Percentiles rank a stretch among this genome's conserved stretches.
These are phyloP conservation scores for Colletotrichum graminicola DNA, from an alignment of 2,329 filamentous ascomycete species.

Conservation along the genomic window DNA sequence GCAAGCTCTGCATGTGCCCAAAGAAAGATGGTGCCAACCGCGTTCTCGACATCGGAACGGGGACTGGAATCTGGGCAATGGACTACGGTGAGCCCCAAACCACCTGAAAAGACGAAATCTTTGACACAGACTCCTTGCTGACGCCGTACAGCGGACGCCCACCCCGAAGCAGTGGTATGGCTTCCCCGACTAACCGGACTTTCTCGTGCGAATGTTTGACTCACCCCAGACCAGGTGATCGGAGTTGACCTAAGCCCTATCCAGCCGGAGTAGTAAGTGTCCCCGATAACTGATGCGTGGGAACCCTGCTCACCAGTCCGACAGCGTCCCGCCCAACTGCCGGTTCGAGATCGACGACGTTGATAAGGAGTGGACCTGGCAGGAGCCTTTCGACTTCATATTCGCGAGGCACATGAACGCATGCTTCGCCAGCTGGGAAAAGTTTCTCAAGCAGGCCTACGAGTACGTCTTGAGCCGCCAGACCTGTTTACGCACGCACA, in stretches of 20 bases:
- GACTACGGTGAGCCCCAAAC: slow-evolving; percentile 34
- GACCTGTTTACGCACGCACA: slow-evolving; percentile 57
- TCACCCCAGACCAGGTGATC: slow-evolving; percentile 38
- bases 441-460: slow-evolving; percentile 44
- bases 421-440: slow-evolving; percentile 46
- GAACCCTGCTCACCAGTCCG: neutral
- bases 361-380: slow-evolving; percentile 46
- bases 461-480: slow-evolving; percentile 19
- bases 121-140: neutral
- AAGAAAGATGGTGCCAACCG: slow-evolving; percentile 42
- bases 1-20: slow-evolving; percentile 48
- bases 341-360: slow-evolving; percentile 50
- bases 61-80: slow-evolving; percentile 40
- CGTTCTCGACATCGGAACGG: slow-evolving; percentile 42
- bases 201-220: too few species aligned
- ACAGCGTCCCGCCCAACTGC: slow-evolving; percentile 48
- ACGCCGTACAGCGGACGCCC: slow-evolving; percentile 45
- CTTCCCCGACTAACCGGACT: fast-evolving
- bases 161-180: slow-evolving; percentile 48
- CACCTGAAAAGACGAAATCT: neutral
- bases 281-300: neutral
- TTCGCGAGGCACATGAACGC: slow-evolving; percentile 50
- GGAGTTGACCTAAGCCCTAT: slow-evolving; percentile 53
- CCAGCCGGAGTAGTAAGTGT: slow-evolving; percentile 47
- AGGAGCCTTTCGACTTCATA: slow-evolving; percentile 50